Evolutionary conservation across 306 rosid species (phyloP).

Genomic region (Ormosia semicastrata): DNA sequence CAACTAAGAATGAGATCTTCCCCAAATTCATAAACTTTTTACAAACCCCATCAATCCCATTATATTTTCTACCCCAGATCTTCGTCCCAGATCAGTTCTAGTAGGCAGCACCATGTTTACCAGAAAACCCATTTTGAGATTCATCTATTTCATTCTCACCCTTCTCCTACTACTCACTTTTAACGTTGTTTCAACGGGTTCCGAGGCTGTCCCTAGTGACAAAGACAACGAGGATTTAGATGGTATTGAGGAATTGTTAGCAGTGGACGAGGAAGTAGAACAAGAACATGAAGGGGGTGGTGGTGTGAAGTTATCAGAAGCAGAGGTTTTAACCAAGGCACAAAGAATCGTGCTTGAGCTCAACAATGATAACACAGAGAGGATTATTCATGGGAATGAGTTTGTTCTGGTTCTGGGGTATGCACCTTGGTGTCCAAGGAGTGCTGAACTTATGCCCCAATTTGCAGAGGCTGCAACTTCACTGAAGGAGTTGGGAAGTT

Average conservation of each 20-base stretch:
- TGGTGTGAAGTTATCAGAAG: constrained; percentile 67
- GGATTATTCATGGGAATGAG: constrained; percentile 64
- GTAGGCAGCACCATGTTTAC: constrained; percentile 32
- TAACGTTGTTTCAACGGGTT: constrained; percentile 35
- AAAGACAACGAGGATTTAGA: constrained; percentile 56
- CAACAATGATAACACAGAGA: constrained; percentile 66
- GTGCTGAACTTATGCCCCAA: constrained; percentile 96
- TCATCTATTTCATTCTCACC: constrained; percentile 45
- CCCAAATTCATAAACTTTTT: constrained; percentile 2
- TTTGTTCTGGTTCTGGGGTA: constrained; percentile 82
- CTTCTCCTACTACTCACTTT: constrained; percentile 47
- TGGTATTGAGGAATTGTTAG: constrained; percentile 64
- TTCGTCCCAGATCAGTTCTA: constrained; percentile 25
- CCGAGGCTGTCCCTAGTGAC: constrained; percentile 39
- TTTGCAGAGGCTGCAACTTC: constrained; percentile 92
- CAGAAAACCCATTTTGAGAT: constrained; percentile 54
- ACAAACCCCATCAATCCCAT: not conserved
- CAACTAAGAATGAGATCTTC: not conserved
- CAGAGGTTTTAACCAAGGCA: constrained; percentile 71
- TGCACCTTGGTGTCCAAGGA: constrained; percentile 95
- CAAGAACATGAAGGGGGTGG: constrained; percentile 28
- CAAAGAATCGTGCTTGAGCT: constrained; percentile 89
- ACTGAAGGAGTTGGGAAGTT: constrained; percentile 60
- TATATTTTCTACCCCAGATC: constrained; percentile 40
- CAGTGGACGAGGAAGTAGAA: constrained; percentile 74